phyloP scores from a whole-genome alignment of 2,329 filamentous ascomycete genomes.

The Stagonosporopsis tanaceti region DNA sequence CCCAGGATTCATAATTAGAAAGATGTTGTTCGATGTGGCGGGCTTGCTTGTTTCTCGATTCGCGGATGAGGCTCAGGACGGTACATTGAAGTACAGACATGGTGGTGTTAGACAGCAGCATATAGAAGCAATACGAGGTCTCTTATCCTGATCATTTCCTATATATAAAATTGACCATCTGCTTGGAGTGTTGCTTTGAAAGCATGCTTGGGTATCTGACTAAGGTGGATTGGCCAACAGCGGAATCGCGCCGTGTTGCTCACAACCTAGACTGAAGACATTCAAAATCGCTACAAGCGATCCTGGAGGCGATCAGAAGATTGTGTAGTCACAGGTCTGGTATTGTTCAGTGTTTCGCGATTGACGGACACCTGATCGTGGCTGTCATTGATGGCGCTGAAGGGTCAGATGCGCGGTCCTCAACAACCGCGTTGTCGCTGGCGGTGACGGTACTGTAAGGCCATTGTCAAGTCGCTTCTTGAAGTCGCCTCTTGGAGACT shows the following conservation, averaged over 20 bases:
- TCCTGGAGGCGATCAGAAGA: not conserved
- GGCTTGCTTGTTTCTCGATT: constrained; percentile 20
- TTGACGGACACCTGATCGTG: not conserved
- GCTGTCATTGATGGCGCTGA: not conserved
- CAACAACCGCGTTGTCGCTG: not conserved
- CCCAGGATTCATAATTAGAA: constrained; percentile 21
- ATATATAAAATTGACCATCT: not conserved
- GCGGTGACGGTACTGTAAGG: not conserved
- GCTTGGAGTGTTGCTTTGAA: not conserved
- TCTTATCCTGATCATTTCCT: not conserved
- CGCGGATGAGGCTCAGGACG: constrained; percentile 21
- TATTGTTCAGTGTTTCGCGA: too few species aligned
- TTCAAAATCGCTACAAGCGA: not conserved
- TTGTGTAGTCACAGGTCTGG: not conserved
- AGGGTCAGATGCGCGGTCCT: too few species aligned
- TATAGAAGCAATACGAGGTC: not conserved
- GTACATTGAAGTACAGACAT: constrained; percentile 22
- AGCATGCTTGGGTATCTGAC: constrained; percentile 12
- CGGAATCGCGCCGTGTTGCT: constrained; percentile 12
- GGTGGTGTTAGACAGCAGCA: not conserved
- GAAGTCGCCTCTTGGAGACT: not conserved
- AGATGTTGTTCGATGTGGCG: constrained; percentile 23
- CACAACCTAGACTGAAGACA: not conserved
- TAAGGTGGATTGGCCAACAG: constrained; percentile 1
- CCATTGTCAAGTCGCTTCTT: not conserved